phyloP scores from a whole-genome alignment of 805 yeast species.

The Pichia ethanolica region DNA sequence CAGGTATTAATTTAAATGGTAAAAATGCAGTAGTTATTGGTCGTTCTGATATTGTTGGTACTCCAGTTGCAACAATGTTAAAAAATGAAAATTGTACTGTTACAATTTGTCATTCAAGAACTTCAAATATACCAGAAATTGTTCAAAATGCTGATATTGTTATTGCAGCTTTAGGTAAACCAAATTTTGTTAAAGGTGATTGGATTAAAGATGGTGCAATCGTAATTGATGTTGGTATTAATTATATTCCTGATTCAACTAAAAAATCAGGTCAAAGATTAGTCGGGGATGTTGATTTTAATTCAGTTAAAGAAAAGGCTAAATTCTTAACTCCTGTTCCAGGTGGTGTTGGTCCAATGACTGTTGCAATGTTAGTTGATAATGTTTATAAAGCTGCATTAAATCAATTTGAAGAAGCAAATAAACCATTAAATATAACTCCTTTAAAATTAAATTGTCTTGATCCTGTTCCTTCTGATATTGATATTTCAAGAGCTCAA shows the following conservation, averaged over 20 bases:
- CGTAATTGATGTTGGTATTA: slow-evolving; percentile 79
- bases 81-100: slow-evolving; percentile 71
- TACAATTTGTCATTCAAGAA: slow-evolving; percentile 63
- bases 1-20: slow-evolving; percentile 52
- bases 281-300: slow-evolving; percentile 75
- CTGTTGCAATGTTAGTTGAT: slow-evolving; percentile 73
- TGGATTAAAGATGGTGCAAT: slow-evolving; percentile 65
- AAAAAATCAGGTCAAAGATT: slow-evolving; percentile 63
- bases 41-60: slow-evolving; percentile 80
- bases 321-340: slow-evolving; percentile 79
- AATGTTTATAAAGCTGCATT: slow-evolving; percentile 68
- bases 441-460: slow-evolving; percentile 51
- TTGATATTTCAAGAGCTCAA: slow-evolving; percentile 70
- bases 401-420: slow-evolving; percentile 24
- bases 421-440: slow-evolving; percentile 32
- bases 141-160: slow-evolving; percentile 66
- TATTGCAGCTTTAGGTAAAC: slow-evolving; percentile 68
- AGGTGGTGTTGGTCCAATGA: slow-evolving; percentile 92
- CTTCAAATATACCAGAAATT: slow-evolving; percentile 41
- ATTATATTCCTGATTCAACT: slow-evolving; percentile 58
- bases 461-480: slow-evolving; percentile 75
- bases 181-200: slow-evolving; percentile 64
- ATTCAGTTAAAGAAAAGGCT: slow-evolving; percentile 46
- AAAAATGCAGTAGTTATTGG: slow-evolving; percentile 79
- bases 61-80: slow-evolving; percentile 66